Base-by-base conservation (phyloP, 257 asterid genomes). In the Orobanche coerulescens region DNA sequence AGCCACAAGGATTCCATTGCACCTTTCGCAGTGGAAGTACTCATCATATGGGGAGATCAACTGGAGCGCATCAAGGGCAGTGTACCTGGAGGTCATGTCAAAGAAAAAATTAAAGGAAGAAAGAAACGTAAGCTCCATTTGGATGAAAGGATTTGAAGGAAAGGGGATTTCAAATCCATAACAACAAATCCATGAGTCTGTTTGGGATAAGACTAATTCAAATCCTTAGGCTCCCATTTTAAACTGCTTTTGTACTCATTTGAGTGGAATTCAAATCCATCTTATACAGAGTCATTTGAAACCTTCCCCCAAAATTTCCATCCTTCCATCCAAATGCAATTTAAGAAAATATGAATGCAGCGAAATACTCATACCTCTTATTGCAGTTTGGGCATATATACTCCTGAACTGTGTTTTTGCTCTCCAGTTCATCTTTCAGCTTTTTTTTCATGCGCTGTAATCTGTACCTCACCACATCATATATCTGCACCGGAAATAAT, bases 391-490 rank as follows among this genome's bases (percentile, higher is more conserved):
- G 95, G 76, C 97, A 93, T 55, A 85, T 77, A 69, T 93, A 93
- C 76, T 89, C 94, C 81, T 83, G 97, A 68, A 93, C 79, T 20
- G 87, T 85, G 66, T 93, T 82, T 80, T 87, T 93, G 85, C 90
- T 82, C 68, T 93, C 99, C 69, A 89, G 71, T 69, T 89, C 97
- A 84, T 93, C 97, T 76, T 84, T 93, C 61, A 93, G 78, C 78
- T 78, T 86, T 78, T 93, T 93, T 77, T 57, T 89, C 99, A 93
- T 89, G 62, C 99, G 85, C 52, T 89, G 92, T 49, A 93, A 62
- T 80, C 99, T 74, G 80, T 93, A 89, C 71, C 99, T 81, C 61
- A 93, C 95, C 37, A 93, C 95, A 77, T 93, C 99, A 70, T 81
- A 79, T 75, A 89, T 80, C 97, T 93, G 90, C 84, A 34, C 47